Evolutionary conservation across 768 basidiomycete genomes (phyloP).

Genomic region (Coprinopsis strossmayeri): DNA sequence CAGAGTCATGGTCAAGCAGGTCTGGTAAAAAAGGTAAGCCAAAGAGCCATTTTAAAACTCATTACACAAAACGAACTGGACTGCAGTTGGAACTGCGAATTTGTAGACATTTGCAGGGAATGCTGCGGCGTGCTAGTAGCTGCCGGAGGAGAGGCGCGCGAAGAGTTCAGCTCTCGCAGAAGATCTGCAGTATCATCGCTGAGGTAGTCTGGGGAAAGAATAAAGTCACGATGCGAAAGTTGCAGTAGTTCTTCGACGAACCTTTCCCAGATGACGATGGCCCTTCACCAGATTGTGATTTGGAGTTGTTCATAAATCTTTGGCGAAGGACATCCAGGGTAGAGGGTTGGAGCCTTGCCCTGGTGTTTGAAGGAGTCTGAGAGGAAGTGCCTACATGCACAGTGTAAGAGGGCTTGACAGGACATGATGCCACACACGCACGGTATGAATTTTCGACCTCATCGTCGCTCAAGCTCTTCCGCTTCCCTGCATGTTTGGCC

Average conservation of each 20-base stretch:
- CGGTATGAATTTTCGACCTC: constrained; percentile 49
- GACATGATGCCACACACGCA: constrained; percentile 25
- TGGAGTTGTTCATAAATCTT: constrained; percentile 26
- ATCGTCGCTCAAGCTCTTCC: constrained; percentile 62
- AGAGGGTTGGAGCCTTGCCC: constrained; percentile 33
- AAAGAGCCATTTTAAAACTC: constrained; percentile 7
- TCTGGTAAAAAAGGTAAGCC: constrained; percentile 31
- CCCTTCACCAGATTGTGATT: background rate
- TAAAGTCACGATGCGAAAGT: background rate
- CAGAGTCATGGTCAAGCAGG: constrained; percentile 62
- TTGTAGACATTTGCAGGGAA: constrained; percentile 47
- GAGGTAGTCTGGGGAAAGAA: constrained; percentile 19
- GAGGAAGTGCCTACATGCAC: constrained; percentile 15
- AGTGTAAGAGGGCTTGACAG: constrained; percentile 6
- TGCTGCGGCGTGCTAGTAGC: constrained; percentile 52
- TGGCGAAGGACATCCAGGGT: constrained; percentile 33
- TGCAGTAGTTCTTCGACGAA: background rate
- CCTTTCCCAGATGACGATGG: background rate
- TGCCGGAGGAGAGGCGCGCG: constrained; percentile 36
- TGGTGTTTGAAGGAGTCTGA: constrained; percentile 27
- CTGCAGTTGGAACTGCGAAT: constrained; percentile 42
- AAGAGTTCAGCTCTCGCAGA: constrained; percentile 31
- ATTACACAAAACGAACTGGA: constrained; percentile 37
- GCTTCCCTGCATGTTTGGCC: constrained; percentile 43
- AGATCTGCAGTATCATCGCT: constrained; percentile 34